Percentiles rank a stretch among this genome's conserved stretches.
Conservation (phyloP, 352 stramenopile species). For the Phytophthora cactorum region DNA sequence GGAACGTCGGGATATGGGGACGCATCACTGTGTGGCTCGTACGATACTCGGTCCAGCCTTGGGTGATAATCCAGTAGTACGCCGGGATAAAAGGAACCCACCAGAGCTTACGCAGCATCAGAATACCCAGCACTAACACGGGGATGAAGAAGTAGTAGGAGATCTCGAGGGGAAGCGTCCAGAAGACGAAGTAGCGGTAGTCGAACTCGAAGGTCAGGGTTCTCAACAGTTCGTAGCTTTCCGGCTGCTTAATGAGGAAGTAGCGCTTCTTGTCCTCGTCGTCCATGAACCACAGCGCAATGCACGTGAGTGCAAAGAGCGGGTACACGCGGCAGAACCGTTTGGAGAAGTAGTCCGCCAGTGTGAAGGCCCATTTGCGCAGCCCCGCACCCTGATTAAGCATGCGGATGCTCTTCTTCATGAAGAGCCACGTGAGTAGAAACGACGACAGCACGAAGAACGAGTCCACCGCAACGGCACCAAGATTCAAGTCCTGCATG, state of each 20-base stretch:
- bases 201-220: conserved; percentile 52
- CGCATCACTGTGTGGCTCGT: conserved; percentile 25
- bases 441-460: conserved; percentile 69
- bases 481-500: conserved; percentile 45
- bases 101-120: conserved; percentile 38
- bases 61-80: conserved; percentile 39
- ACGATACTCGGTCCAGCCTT: conserved; percentile 38
- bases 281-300: conserved; percentile 41
- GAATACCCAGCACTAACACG: conserved; percentile 34
- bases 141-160: conserved; percentile 62
- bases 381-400: conserved; percentile 26
- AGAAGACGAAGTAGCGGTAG: conserved; percentile 56
- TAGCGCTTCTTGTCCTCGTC: conserved; percentile 39
- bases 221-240: conserved; percentile 40
- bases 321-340: conserved; percentile 60
- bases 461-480: conserved; percentile 45
- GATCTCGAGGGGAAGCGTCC: conserved; percentile 59
- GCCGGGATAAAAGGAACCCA: conserved; percentile 38
- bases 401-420: conserved; percentile 48
- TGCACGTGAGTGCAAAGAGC: conserved; percentile 44
- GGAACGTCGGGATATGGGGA: conserved; percentile 43
- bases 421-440: conserved; percentile 61
- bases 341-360: conserved; percentile 54
- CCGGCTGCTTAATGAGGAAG: conserved; percentile 31
- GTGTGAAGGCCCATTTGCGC: conserved; percentile 38